Conservation (phyloP, 495 filamentous ascomycete genomes). For the Hyaloscypha hepaticicola region DNA sequence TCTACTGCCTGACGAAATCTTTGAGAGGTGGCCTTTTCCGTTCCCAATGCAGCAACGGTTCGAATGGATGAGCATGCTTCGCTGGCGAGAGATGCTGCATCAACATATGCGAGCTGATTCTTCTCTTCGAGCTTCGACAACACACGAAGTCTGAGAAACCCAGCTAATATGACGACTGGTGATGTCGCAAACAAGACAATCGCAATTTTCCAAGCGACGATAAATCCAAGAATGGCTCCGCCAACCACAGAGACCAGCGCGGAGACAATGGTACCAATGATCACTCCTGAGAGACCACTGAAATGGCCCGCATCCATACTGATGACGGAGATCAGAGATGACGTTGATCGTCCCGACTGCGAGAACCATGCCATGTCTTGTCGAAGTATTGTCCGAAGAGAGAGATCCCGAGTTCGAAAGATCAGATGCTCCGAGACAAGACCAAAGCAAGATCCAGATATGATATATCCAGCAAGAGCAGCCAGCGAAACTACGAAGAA, state of each 20-base stretch:
- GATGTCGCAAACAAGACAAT: slow-evolving; percentile 52
- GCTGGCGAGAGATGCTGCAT: slow-evolving; percentile 53
- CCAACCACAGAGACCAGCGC: slow-evolving; percentile 42
- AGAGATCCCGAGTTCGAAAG: slow-evolving; percentile 47
- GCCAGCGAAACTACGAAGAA: slow-evolving; percentile 56
- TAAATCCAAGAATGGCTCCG: slow-evolving; percentile 55
- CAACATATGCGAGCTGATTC: slow-evolving; percentile 55
- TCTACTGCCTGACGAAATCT: slow-evolving; percentile 41
- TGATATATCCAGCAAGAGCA: slow-evolving; percentile 53
- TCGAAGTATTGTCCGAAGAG: slow-evolving; percentile 50
- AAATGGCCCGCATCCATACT: slow-evolving; percentile 50
- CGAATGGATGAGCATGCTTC: slow-evolving; percentile 59
- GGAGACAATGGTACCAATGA: slow-evolving; percentile 44
- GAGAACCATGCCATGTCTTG: slow-evolving; percentile 57
- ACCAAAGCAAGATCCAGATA: slow-evolving; percentile 50
- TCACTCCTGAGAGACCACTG: slow-evolving; percentile 42
- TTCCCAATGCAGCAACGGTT: slow-evolving; percentile 55
- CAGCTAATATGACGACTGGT: slow-evolving; percentile 50
- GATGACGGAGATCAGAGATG: slow-evolving; percentile 48
- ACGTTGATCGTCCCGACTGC: slow-evolving; percentile 46
- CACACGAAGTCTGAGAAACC: slow-evolving; percentile 51
- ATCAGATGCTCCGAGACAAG: slow-evolving; percentile 54
- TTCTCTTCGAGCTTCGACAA: slow-evolving; percentile 55
- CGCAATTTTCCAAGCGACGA: slow-evolving; percentile 61
- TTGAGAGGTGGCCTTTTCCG: slow-evolving; percentile 48